These are phyloP conservation scores for Trichosporon ovoides DNA, from an alignment of 1,284 basidiomycete species.

Conservation along the genomic window DNA sequence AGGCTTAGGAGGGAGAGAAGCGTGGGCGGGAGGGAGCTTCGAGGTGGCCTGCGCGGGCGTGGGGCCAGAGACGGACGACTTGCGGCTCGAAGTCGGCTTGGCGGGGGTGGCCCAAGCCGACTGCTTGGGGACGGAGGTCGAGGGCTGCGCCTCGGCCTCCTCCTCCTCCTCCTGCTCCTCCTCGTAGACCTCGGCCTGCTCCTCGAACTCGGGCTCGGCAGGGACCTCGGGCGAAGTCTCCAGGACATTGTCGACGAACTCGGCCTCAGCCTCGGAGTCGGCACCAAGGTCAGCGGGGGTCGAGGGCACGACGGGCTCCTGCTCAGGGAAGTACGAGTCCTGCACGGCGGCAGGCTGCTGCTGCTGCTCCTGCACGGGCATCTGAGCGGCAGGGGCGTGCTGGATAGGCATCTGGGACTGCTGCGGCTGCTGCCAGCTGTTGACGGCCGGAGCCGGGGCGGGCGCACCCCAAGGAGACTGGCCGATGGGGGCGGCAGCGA, in stretches of 20 bases:
- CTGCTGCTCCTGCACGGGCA: constrained; percentile 12
- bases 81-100: constrained; percentile 27
- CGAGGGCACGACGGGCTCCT: constrained; percentile 12
- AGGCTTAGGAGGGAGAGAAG: constrained; percentile 36
- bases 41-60: constrained; percentile 28
- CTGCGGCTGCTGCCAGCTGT: constrained; percentile 21
- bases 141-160: constrained; percentile 6
- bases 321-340: constrained; percentile 26
- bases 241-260: constrained; percentile 14
- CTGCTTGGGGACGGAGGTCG: constrained; percentile 10
- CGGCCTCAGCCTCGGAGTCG: constrained; percentile 11
- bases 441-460: constrained; percentile 9
- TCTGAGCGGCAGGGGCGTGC: constrained; percentile 1
- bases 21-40: constrained; percentile 28
- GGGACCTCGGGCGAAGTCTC: constrained; percentile 9
- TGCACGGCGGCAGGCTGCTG: constrained; percentile 14
- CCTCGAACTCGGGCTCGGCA: constrained; percentile 1
- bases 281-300: constrained; percentile 12
- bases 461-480: constrained; percentile 35
- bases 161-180: not conserved
- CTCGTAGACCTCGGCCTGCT: constrained; percentile 9
- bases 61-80: constrained; percentile 31
- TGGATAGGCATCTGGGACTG: constrained; percentile 16
- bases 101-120: constrained; percentile 4
- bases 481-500: constrained; percentile 12